A percentile compares a stretch with the other conserved stretches of the same genome.
phyloP scores from a whole-genome alignment of 2,329 filamentous ascomycete genomes.

The Aureobasidium leucospermi region DNA sequence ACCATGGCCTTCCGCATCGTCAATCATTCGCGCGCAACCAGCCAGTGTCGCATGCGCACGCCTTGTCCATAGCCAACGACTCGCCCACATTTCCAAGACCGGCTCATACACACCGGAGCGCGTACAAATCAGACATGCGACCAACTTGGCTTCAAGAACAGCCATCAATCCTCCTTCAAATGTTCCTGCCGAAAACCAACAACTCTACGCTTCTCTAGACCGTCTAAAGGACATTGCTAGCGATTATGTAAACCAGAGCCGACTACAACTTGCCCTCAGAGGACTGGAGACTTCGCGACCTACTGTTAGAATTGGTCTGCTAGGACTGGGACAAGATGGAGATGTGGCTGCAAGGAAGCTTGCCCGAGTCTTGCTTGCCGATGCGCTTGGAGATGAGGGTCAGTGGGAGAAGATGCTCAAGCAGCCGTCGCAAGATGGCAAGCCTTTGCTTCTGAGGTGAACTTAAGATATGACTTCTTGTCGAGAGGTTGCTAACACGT shows the following conservation, averaged over 20 bases:
- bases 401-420: constrained; percentile 37
- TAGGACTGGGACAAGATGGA: constrained; percentile 24
- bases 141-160: constrained; percentile 41
- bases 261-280: constrained; percentile 63
- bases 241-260: constrained; percentile 58
- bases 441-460: constrained; percentile 35
- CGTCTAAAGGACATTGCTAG: constrained; percentile 56
- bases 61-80: not conserved
- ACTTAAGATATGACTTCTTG: not conserved
- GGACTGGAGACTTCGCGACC: constrained; percentile 51
- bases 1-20: constrained; percentile 21
- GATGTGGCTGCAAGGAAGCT: constrained; percentile 54
- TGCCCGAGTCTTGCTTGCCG: constrained; percentile 51
- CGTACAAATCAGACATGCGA: constrained; percentile 2
- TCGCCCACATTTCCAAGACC: not conserved
- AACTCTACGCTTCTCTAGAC: constrained; percentile 53
- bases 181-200: constrained; percentile 45
- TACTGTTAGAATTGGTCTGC: constrained; percentile 50
- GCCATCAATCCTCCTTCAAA: constrained; percentile 47
- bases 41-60: not conserved
- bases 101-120: not conserved
- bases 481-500: constrained; percentile 5
- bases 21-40: not conserved
- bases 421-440: constrained; percentile 27
- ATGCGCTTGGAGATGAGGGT: constrained; percentile 35